These are phyloP conservation scores for Coemansia reversa DNA, from an alignment of 192 early-diverging fungal genomes.

Conservation along the genomic window DNA sequence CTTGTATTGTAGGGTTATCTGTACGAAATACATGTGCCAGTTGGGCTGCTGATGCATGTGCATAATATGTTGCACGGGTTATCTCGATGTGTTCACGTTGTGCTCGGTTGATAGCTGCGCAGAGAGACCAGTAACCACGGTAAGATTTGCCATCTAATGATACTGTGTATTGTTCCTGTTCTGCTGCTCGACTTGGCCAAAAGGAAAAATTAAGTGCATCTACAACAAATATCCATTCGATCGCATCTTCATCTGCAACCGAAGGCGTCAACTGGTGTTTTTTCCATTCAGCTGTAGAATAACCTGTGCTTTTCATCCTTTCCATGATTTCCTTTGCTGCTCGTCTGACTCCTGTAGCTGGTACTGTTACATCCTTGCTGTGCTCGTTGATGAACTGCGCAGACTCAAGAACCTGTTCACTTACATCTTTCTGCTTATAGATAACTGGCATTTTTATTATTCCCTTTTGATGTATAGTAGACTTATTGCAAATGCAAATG, in stretches of 20 bases:
- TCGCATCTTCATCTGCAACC: slow-evolving; percentile 53
- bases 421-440: not conserved
- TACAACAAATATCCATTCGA: slow-evolving; percentile 81
- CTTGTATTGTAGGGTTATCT: slow-evolving; percentile 47
- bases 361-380: slow-evolving; percentile 64
- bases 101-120: slow-evolving; percentile 72
- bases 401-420: slow-evolving; percentile 36
- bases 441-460: slow-evolving; percentile 23
- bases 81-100: slow-evolving; percentile 62
- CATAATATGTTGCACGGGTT: slow-evolving; percentile 59
- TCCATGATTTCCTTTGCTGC: slow-evolving; percentile 61
- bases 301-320: slow-evolving; percentile 61
- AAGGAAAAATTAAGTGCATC: slow-evolving; percentile 88
- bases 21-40: slow-evolving; percentile 64
- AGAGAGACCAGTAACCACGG: slow-evolving; percentile 82
- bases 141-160: slow-evolving; percentile 57
- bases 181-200: slow-evolving; percentile 60
- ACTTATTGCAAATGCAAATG: not conserved
- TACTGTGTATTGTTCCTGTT: slow-evolving; percentile 62
- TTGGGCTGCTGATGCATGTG: slow-evolving; percentile 37
- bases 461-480: too few relatives aligned
- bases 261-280: slow-evolving; percentile 65
- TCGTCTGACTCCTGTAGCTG: slow-evolving; percentile 48
- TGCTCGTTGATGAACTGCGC: slow-evolving; percentile 47
- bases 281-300: slow-evolving; percentile 65